These are phyloP conservation scores for Babesia bovis DNA, from an alignment of 169 alveolate genomes.

Conservation along the genomic window DNA sequence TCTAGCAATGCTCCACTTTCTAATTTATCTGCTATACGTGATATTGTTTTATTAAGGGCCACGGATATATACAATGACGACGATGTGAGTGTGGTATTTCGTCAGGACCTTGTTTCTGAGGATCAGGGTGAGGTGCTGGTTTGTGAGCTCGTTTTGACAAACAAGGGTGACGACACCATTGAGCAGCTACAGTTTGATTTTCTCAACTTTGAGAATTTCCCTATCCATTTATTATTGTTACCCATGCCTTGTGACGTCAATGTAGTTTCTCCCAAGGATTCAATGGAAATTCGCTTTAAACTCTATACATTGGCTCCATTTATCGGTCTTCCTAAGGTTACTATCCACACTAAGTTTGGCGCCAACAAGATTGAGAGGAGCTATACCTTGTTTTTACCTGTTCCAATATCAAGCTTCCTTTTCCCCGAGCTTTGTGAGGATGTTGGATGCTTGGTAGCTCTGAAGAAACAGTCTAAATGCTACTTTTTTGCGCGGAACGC, in stretches of 20 bases:
- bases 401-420: slow-evolving; percentile 49
- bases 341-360: neutral
- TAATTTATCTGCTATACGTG: slow-evolving; percentile 1
- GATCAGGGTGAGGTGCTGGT: slow-evolving; percentile 8
- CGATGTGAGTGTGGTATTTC: neutral
- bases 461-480: slow-evolving; percentile 33
- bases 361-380: neutral
- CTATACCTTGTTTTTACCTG: slow-evolving; percentile 40
- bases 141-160: slow-evolving; percentile 19
- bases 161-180: neutral
- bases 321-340: slow-evolving; percentile 53
- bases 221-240: slow-evolving; percentile 25
- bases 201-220: slow-evolving; percentile 56
- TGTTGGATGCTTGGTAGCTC: neutral
- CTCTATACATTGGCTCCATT: slow-evolving; percentile 43
- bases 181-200: slow-evolving; percentile 20
- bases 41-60: neutral
- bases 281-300: slow-evolving; percentile 33
- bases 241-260: neutral
- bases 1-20: neutral
- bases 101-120: neutral
- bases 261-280: neutral
- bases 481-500: slow-evolving; percentile 37
- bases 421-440: slow-evolving; percentile 3
- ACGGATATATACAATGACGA: slow-evolving; percentile 7